A percentile compares a stretch with the other conserved stretches of the same genome.
Evolutionary conservation across 345 rosid genomes (phyloP).

Genomic region (Syzygium grande): DNA sequence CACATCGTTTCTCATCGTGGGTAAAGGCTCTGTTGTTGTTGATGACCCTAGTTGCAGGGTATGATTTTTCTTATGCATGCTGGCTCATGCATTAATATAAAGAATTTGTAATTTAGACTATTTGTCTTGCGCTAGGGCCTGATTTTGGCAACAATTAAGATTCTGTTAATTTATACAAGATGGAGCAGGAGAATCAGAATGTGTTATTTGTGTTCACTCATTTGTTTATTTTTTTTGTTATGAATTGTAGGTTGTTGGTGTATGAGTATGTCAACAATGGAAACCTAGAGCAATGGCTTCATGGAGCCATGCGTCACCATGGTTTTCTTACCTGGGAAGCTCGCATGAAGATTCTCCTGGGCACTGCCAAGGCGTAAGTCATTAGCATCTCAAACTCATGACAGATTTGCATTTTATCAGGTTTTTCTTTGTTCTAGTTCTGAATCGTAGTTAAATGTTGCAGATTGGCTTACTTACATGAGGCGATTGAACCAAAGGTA

Average conservation of each 20-base stretch:
- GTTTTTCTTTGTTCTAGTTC: background rate
- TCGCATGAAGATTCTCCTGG: constrained; percentile 73
- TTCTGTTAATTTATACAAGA: background rate
- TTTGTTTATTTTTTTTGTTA: background rate
- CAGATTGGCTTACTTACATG: constrained; percentile 89
- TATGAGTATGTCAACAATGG: constrained; percentile 92
- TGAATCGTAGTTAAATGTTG: background rate
- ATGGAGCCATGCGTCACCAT: constrained; percentile 65
- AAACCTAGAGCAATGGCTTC: constrained; percentile 95
- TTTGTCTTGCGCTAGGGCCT: background rate
- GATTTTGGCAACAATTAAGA: background rate
- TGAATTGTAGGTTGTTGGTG: constrained; percentile 50
- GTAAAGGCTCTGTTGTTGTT: background rate
- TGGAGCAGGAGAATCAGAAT: background rate
- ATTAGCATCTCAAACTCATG: background rate
- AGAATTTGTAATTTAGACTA: background rate
- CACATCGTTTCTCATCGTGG: background rate
- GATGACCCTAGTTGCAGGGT: background rate
- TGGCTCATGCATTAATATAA: background rate
- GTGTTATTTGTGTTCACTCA: background rate
- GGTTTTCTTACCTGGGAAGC: constrained; percentile 95
- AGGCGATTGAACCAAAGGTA: constrained; percentile 98
- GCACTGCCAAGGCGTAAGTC: constrained; percentile 92
- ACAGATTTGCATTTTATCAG: background rate
- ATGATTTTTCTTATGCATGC: background rate